phyloP scores from a whole-genome alignment of 768 basidiomycete species.

The Fomitopsis pulvina region DNA sequence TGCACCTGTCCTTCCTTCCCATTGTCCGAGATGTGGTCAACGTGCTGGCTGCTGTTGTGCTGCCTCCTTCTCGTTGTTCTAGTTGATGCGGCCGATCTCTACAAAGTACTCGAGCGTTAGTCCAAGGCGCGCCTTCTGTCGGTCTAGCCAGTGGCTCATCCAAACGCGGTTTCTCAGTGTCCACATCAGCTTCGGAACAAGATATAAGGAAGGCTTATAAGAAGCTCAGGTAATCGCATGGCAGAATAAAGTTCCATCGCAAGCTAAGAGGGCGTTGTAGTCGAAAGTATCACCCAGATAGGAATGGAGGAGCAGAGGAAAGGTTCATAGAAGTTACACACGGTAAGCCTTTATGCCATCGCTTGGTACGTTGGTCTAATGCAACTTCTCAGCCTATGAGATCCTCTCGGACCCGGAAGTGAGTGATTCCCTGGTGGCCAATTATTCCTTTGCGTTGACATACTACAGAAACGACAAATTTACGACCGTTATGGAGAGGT shows the following conservation, averaged over 20 bases:
- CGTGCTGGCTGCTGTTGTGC: slow-evolving; percentile 20
- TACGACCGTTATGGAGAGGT: slow-evolving; percentile 94
- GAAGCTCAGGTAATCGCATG: slow-evolving; percentile 52
- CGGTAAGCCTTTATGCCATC: slow-evolving; percentile 42
- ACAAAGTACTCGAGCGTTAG: slow-evolving; percentile 79
- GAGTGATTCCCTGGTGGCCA: slow-evolving; percentile 15
- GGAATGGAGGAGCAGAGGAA: slow-evolving; percentile 79
- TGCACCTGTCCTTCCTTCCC: background rate
- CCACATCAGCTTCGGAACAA: slow-evolving; percentile 74
- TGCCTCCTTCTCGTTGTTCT: slow-evolving; percentile 28
- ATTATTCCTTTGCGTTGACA: background rate
- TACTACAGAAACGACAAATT: slow-evolving; percentile 80
- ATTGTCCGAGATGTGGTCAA: slow-evolving; percentile 17
- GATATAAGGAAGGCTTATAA: slow-evolving; percentile 94
- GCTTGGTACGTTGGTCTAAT: background rate
- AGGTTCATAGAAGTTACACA: slow-evolving; percentile 89
- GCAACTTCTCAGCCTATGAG: slow-evolving; percentile 66
- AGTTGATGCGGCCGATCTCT: slow-evolving; percentile 61
- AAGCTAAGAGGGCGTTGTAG: background rate
- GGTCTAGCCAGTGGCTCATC: slow-evolving; percentile 14
- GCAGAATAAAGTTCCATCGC: background rate
- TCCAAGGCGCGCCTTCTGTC: slow-evolving; percentile 28
- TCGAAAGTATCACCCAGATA: slow-evolving; percentile 74
- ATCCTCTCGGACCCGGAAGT: slow-evolving; percentile 85
- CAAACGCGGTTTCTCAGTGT: slow-evolving; percentile 35